Evolutionary conservation across 2,329 filamentous ascomycete species (phyloP).

Genomic region (Sporothrix dimorphospora): DNA sequence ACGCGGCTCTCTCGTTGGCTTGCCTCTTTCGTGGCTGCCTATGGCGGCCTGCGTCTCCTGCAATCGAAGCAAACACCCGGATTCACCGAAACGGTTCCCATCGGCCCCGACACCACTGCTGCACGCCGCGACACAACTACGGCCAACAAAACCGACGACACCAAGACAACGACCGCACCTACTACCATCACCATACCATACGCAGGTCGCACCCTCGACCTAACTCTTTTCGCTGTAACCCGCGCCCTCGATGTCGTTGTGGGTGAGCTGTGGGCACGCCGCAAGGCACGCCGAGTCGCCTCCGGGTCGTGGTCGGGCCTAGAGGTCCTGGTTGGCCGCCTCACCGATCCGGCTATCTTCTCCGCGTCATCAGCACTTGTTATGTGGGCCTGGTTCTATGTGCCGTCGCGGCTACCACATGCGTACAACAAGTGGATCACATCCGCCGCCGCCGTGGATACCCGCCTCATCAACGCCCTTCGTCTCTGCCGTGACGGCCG

Average conservation of each 20-base stretch:
- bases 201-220: slow-evolving; percentile 76
- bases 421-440: slow-evolving; percentile 83
- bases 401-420: slow-evolving; percentile 68
- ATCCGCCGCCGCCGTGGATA: slow-evolving; percentile 74
- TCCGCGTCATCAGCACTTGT: slow-evolving; percentile 71
- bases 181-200: slow-evolving; percentile 34
- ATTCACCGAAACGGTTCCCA: slow-evolving; percentile 47
- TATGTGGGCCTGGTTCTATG: slow-evolving; percentile 91
- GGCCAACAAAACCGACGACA: neutral
- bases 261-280: slow-evolving; percentile 65
- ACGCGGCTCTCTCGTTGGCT: slow-evolving; percentile 59
- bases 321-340: slow-evolving; percentile 47
- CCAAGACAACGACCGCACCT: neutral
- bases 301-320: slow-evolving; percentile 51
- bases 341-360: slow-evolving; percentile 72
- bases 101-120: slow-evolving; percentile 30
- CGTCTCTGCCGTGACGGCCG: slow-evolving; percentile 65
- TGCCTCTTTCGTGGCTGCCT: slow-evolving; percentile 61
- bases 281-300: slow-evolving; percentile 50
- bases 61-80: slow-evolving; percentile 56
- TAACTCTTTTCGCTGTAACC: slow-evolving; percentile 76
- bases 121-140: neutral
- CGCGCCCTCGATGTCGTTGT: slow-evolving; percentile 73
- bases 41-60: slow-evolving; percentile 59
- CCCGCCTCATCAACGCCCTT: slow-evolving; percentile 73